phyloP scores from a whole-genome alignment of 1,284 basidiomycete species.

The Trichosporon sp. region DNA sequence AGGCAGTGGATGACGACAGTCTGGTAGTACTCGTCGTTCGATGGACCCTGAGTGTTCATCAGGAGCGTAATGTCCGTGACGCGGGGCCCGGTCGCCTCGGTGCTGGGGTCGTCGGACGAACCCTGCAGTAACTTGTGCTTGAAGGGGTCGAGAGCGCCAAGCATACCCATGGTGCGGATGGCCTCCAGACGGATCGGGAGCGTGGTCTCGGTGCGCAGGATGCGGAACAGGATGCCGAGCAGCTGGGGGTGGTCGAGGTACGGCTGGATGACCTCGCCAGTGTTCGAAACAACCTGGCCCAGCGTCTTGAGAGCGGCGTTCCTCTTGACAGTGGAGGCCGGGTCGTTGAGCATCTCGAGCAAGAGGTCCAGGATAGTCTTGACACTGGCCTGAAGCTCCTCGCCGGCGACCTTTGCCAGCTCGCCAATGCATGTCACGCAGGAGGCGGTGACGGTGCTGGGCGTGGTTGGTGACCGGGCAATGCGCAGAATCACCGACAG shows the following conservation, averaged over 20 bases:
- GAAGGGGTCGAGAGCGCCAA: conserved; percentile 98
- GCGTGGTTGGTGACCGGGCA: conserved; percentile 75
- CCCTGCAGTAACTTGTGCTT: conserved; percentile 83
- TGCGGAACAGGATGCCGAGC: conserved; percentile 78
- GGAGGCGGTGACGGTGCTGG: conserved; percentile 84
- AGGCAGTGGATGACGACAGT: conserved; percentile 90
- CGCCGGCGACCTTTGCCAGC: conserved; percentile 86
- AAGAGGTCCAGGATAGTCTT: conserved; percentile 85
- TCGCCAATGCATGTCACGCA: conserved; percentile 94
- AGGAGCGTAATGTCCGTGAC: conserved; percentile 58
- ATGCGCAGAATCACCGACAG: conserved; percentile 75
- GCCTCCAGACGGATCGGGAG: conserved; percentile 77
- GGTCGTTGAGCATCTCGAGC: conserved; percentile 80
- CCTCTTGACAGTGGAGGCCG: conserved; percentile 68
- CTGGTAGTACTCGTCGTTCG: conserved; percentile 93
- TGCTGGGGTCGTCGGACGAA: conserved; percentile 62
- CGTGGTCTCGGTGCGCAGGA: conserved; percentile 77
- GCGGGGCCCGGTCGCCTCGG: conserved; percentile 51
- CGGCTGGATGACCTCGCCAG: conserved; percentile 89
- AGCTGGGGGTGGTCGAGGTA: conserved; percentile 87
- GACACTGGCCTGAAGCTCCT: conserved; percentile 79
- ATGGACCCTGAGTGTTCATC: conserved; percentile 57
- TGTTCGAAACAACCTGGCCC: conserved; percentile 92
- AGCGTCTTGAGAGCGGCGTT: conserved; percentile 92
- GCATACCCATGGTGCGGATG: conserved; percentile 88